A percentile compares a stretch with the other conserved stretches of the same genome.
phyloP scores from a whole-genome alignment of 257 asterid genomes.

The Lavandula angustifolia region DNA sequence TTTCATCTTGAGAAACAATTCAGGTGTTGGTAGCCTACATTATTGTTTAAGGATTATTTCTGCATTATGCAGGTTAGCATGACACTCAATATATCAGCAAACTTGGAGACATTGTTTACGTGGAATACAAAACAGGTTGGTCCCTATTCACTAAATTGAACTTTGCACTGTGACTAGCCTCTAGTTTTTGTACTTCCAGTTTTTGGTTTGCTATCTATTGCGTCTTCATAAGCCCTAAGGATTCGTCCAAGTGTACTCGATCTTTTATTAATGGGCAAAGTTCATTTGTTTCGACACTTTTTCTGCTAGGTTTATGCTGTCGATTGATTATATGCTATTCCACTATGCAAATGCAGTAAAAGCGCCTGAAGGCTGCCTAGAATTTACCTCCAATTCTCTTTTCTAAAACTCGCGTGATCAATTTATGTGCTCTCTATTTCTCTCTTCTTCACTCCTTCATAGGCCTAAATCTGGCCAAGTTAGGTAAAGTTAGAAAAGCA shows the following conservation, averaged over 20 bases:
- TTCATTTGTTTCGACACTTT: conserved; percentile 3
- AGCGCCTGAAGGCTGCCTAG: conserved; percentile 7
- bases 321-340: background rate
- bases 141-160: conserved; percentile 9
- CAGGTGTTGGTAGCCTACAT: conserved; percentile 10
- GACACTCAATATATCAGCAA: conserved; percentile 65
- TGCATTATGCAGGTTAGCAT: conserved; percentile 62
- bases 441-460: background rate
- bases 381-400: background rate
- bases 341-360: conserved; percentile 7
- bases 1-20: conserved; percentile 19
- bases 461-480: conserved; percentile 2
- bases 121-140: conserved; percentile 86
- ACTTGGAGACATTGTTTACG: conserved; percentile 62
- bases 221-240: background rate
- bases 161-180: conserved; percentile 7
- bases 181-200: conserved; percentile 16
- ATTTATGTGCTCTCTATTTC: background rate
- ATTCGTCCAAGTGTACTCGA: background rate
- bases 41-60: conserved; percentile 27
- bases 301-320: background rate
- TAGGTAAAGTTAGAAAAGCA: background rate
- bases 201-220: conserved; percentile 19
- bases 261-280: background rate
- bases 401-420: background rate